These are phyloP conservation scores for Antarctomyces pellizariae DNA, from an alignment of 495 filamentous ascomycete genomes.

Conservation along the genomic window DNA sequence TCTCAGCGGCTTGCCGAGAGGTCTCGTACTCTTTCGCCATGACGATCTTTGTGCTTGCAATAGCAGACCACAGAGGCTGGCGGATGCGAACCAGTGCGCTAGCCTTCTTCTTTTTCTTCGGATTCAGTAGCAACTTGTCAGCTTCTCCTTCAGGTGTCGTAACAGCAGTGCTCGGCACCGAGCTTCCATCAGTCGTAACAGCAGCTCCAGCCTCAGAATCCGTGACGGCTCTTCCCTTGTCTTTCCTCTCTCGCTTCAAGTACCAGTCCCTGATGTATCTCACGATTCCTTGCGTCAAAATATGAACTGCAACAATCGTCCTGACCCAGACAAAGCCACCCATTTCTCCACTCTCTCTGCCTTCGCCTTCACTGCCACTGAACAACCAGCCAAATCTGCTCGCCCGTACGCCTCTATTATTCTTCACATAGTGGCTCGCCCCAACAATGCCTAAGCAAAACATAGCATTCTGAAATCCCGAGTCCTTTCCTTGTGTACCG, in stretches of 20 bases:
- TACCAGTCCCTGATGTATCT: slow-evolving; percentile 38
- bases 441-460: slow-evolving; percentile 65
- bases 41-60: slow-evolving; percentile 84
- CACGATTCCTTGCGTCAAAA: slow-evolving; percentile 59
- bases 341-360: slow-evolving; percentile 21
- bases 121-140: slow-evolving; percentile 2
- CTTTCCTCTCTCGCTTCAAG: slow-evolving; percentile 25
- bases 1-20: slow-evolving; percentile 53
- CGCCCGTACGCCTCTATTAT: slow-evolving; percentile 25
- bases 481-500: slow-evolving; percentile 53
- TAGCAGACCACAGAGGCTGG: slow-evolving; percentile 84
- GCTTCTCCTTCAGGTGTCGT: no score
- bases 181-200: no score
- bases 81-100: slow-evolving; percentile 70
- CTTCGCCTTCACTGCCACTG: slow-evolving; percentile 12
- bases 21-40: slow-evolving; percentile 83
- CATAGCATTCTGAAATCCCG: slow-evolving; percentile 44
- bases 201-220: slow-evolving; percentile 27
- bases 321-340: slow-evolving; percentile 27
- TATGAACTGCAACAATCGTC: slow-evolving; percentile 61
- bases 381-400: no score
- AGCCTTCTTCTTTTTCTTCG: slow-evolving; percentile 73
- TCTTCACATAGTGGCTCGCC: slow-evolving; percentile 38
- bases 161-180: no score
- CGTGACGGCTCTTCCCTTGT: no score